Percentiles rank a stretch among this genome's conserved stretches.
phyloP scores from a whole-genome alignment of 192 early-diverging fungal species.

The Backusella tuberculispora region DNA sequence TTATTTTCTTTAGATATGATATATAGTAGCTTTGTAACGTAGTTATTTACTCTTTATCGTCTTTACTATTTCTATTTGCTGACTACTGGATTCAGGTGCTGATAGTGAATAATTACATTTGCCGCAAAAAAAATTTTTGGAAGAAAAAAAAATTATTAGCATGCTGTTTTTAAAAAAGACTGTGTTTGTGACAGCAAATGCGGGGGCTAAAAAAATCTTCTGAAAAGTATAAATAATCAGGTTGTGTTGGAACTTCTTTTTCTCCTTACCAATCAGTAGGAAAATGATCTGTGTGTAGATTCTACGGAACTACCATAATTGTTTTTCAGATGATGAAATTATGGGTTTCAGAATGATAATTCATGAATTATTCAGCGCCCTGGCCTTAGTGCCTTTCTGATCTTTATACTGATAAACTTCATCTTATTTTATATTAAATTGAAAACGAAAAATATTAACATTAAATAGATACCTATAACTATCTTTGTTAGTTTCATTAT shows the following conservation, averaged over 20 bases:
- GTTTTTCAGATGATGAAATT: constrained; percentile 30
- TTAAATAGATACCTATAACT: too few relatives aligned
- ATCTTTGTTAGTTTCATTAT: too few relatives aligned
- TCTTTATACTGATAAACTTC: background rate
- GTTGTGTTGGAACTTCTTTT: background rate
- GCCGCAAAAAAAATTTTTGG: background rate
- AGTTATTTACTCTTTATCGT: too few relatives aligned
- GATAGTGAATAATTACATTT: background rate
- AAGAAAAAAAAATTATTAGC: constrained; percentile 2
- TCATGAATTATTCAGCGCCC: constrained; percentile 19
- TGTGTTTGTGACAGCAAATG: constrained; percentile 2
- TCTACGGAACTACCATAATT: constrained; percentile 14
- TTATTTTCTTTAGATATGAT: too few relatives aligned
- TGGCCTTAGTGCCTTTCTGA: constrained; percentile 17
- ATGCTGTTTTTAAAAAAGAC: background rate
- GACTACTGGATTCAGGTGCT: too few relatives aligned
- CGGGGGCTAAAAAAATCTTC: background rate
- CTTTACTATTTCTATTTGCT: too few relatives aligned
- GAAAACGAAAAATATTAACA: constrained; percentile 18
- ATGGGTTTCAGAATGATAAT: constrained; percentile 22
- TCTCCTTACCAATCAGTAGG: constrained; percentile 29
- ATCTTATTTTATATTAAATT: background rate
- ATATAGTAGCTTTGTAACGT: too few relatives aligned
- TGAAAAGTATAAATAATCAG: background rate
- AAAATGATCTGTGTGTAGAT: constrained; percentile 27